Evolutionary conservation across 2,329 filamentous ascomycete genomes (phyloP).

Genomic region (Paracamarosporium sp.): DNA sequence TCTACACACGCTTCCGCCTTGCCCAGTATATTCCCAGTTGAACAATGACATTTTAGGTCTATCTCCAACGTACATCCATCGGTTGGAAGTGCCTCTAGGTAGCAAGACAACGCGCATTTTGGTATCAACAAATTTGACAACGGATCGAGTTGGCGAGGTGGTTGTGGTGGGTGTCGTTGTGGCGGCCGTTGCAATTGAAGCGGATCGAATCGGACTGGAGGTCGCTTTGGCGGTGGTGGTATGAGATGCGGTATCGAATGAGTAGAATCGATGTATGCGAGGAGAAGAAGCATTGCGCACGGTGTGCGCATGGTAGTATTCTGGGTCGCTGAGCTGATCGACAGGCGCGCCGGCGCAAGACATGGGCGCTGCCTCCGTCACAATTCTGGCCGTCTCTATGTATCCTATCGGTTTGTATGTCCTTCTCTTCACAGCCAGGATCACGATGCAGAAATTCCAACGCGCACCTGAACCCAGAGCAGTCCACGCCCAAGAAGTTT

Average conservation of each 20-base stretch:
- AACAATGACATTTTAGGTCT: constrained; percentile 30
- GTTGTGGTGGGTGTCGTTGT: not conserved
- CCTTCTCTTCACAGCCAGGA: not conserved
- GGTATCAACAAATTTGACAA: constrained; percentile 18
- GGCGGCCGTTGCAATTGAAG: not conserved
- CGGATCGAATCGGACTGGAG: not conserved
- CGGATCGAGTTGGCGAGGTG: not conserved
- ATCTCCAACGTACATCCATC: constrained; percentile 25
- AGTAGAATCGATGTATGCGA: not conserved
- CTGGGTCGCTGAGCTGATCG: not conserved
- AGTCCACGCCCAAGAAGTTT: not conserved
- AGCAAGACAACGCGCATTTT: constrained; percentile 25
- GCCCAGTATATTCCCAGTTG: constrained; percentile 11
- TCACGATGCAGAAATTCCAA: not conserved
- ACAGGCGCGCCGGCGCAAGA: not conserved
- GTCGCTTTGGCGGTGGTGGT: not conserved
- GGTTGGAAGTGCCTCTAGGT: constrained; percentile 18
- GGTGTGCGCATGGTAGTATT: not conserved
- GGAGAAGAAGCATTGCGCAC: not conserved
- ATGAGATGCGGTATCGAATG: not conserved
- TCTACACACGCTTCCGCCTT: constrained; percentile 17
- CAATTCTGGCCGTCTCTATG: not conserved
- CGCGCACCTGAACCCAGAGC: not conserved
- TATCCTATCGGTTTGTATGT: not conserved
- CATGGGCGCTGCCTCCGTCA: not conserved